Evolutionary conservation across 2,329 filamentous ascomycete genomes (phyloP).

Genomic region (Penicillium olsonii): DNA sequence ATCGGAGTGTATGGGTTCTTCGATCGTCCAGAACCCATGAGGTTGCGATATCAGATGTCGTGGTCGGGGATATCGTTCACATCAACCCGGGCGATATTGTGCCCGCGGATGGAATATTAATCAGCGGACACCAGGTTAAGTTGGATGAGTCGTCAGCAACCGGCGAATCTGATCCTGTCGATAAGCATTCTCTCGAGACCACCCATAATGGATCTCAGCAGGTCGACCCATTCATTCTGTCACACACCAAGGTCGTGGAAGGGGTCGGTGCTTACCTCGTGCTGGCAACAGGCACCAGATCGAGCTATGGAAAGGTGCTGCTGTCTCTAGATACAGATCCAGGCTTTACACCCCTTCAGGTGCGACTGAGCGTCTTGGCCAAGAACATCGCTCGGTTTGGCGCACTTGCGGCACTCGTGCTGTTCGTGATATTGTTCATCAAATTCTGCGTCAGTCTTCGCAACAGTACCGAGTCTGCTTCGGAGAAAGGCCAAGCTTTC

Average conservation of each 20-base stretch:
- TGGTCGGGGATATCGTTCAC: slow-evolving; percentile 31
- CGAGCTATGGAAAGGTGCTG: slow-evolving; percentile 69
- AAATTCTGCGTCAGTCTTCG: slow-evolving; percentile 72
- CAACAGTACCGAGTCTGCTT: slow-evolving; percentile 64
- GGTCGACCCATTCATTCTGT: slow-evolving; percentile 72
- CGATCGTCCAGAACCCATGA: slow-evolving; percentile 66
- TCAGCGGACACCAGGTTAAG: slow-evolving; percentile 53
- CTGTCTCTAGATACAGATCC: slow-evolving; percentile 70
- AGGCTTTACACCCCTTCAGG: slow-evolving; percentile 73
- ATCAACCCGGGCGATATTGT: slow-evolving; percentile 60
- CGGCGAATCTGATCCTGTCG: slow-evolving; percentile 18
- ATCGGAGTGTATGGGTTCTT: slow-evolving; percentile 64
- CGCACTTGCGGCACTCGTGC: slow-evolving; percentile 62
- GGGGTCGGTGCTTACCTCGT: slow-evolving; percentile 73
- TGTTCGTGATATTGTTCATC: slow-evolving; percentile 84
- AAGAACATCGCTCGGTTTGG: slow-evolving; percentile 74
- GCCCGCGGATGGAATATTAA: slow-evolving; percentile 66
- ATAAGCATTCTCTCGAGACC: slow-evolving; percentile 10
- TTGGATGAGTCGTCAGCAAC: slow-evolving; percentile 25
- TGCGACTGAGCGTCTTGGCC: slow-evolving; percentile 70
- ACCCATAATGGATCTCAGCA: slow-evolving; percentile 26
- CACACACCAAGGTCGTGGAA: slow-evolving; percentile 73
- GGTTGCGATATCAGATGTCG: slow-evolving; percentile 52
- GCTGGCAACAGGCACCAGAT: slow-evolving; percentile 69
- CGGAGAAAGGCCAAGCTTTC: slow-evolving; percentile 53